phyloP scores from a whole-genome alignment of 495 filamentous ascomycete genomes.

The Aspergillus panamensis region DNA sequence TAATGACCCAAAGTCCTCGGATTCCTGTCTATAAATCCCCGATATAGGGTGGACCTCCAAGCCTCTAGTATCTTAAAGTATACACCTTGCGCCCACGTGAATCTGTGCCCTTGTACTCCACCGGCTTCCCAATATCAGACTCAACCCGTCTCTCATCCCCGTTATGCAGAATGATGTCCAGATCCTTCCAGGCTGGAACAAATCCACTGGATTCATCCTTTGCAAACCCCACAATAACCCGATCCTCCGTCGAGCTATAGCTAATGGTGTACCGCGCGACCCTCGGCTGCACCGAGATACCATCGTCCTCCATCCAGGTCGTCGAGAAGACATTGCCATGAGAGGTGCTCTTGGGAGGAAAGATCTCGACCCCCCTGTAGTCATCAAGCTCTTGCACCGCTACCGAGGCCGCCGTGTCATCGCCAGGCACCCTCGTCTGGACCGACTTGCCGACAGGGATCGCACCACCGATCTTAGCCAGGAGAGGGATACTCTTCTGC shows the following conservation, averaged over 20 bases:
- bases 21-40: no score
- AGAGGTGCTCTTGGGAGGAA: constrained; percentile 47
- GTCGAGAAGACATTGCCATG: constrained; percentile 37
- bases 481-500: constrained; percentile 57
- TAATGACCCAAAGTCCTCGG: no score
- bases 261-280: constrained; percentile 43
- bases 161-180: constrained; percentile 50
- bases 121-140: constrained; percentile 29
- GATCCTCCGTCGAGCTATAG: constrained; percentile 44
- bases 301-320: constrained; percentile 64
- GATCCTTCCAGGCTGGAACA: constrained; percentile 50
- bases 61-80: constrained; percentile 29
- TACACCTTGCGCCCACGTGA: constrained; percentile 35
- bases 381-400: constrained; percentile 56
- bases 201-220: constrained; percentile 38
- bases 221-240: constrained; percentile 40
- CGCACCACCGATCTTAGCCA: constrained; percentile 57
- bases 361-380: constrained; percentile 60
- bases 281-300: constrained; percentile 45
- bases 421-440: constrained; percentile 54
- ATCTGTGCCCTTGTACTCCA: constrained; percentile 33
- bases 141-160: constrained; percentile 48
- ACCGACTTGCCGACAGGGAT: constrained; percentile 56
- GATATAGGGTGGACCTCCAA: no score
- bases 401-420: constrained; percentile 48